Evolutionary conservation across 495 filamentous ascomycete genomes (phyloP).

Genomic region (Parathielavia hyrcaniae): DNA sequence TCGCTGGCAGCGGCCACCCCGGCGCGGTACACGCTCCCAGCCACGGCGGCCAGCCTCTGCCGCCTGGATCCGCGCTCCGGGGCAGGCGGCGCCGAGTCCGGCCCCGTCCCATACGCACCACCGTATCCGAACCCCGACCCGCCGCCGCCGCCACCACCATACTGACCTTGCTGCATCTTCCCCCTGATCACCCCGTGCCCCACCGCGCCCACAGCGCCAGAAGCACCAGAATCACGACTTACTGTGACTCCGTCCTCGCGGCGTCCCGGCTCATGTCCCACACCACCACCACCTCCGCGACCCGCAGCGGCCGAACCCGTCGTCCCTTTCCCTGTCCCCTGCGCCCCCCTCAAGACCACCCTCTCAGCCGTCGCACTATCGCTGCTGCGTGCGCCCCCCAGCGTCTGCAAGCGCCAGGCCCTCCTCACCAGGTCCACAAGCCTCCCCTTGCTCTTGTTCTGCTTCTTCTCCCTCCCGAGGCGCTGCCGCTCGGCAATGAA

Average conservation of each 20-base stretch:
- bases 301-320: neutral
- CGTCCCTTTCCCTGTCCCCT: neutral
- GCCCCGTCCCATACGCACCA: slow-evolving; percentile 23
- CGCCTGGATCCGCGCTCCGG: slow-evolving; percentile 63
- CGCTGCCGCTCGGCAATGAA: slow-evolving; percentile 61
- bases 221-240: neutral
- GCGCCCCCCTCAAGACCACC: neutral
- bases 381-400: neutral
- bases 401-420: too few species aligned
- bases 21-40: slow-evolving; percentile 48
- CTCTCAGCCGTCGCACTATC: too few species aligned
- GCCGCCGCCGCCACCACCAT: slow-evolving; percentile 19
- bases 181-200: neutral
- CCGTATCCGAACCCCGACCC: slow-evolving; percentile 28
- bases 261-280: slow-evolving; percentile 25
- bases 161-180: slow-evolving; percentile 31
- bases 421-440: neutral
- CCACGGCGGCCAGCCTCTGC: slow-evolving; percentile 63
- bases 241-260: slow-evolving; percentile 43
- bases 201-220: neutral
- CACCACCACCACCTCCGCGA: neutral
- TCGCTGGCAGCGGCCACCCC: slow-evolving; percentile 88
- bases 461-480: neutral
- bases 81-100: slow-evolving; percentile 15
- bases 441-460: neutral